Evolutionary conservation across 306 rosid genomes (phyloP).

Genomic region (Quercus alba): DNA sequence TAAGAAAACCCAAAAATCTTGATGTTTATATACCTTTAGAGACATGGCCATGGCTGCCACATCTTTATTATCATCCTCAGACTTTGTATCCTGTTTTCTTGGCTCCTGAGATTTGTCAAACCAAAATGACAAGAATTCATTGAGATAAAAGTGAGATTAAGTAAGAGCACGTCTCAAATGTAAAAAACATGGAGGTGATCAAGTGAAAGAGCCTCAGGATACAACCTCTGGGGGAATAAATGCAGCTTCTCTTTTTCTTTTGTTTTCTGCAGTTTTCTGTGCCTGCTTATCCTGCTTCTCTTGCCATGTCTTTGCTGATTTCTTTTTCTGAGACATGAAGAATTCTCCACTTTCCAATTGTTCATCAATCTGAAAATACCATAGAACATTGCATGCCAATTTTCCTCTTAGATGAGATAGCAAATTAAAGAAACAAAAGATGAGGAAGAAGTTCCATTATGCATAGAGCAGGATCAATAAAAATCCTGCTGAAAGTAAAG

Average conservation of each 20-base stretch:
- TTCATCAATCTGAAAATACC: slow-evolving; percentile 66
- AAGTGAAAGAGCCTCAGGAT: slow-evolving; percentile 2
- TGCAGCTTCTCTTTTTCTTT: slow-evolving; percentile 80
- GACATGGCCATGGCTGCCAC: slow-evolving; percentile 54
- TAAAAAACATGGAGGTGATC: neutral
- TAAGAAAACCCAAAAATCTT: neutral
- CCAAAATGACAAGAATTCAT: neutral
- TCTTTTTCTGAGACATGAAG: slow-evolving; percentile 72
- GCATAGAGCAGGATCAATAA: neutral
- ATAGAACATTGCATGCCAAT: neutral
- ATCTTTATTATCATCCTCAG: slow-evolving; percentile 45
- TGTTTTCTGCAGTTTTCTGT: slow-evolving; percentile 75
- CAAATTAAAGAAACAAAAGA: neutral
- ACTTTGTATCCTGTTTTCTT: slow-evolving; percentile 29
- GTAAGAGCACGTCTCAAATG: slow-evolving; percentile 1
- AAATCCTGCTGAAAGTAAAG: neutral
- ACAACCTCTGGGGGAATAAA: slow-evolving; percentile 77
- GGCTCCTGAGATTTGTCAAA: slow-evolving; percentile 56
- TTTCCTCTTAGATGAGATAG: slow-evolving; percentile 2
- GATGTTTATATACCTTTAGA: slow-evolving; percentile 51
- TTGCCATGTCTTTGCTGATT: slow-evolving; percentile 86
- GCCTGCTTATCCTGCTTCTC: slow-evolving; percentile 82
- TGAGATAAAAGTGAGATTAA: neutral
- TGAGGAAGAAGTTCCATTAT: neutral
- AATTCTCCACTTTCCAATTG: slow-evolving; percentile 90